phyloP scores from a whole-genome alignment of 2,329 filamentous ascomycete species.

The Sclerotinia spermophila region DNA sequence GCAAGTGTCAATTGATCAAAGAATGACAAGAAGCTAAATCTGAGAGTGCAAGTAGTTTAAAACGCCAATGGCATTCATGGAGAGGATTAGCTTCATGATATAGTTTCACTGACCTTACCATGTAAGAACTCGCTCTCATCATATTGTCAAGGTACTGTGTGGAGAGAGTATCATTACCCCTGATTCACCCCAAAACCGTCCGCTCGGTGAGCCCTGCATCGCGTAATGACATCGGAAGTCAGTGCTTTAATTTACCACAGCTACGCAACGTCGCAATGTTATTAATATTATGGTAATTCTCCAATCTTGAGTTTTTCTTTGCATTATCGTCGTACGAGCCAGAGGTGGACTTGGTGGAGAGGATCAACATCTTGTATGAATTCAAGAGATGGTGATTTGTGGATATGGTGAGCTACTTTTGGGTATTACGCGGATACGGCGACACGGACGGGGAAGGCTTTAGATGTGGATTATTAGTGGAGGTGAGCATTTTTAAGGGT shows the following conservation, averaged over 20 bases:
- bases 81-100: not conserved
- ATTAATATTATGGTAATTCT: not conserved
- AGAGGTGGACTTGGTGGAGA: not conserved
- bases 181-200: slow-evolving; percentile 1
- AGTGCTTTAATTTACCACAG: slow-evolving; percentile 13
- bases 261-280: not conserved
- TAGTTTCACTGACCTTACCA: not conserved
- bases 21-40: not conserved
- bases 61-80: not conserved
- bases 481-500: not conserved
- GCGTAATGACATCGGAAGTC: slow-evolving; percentile 1
- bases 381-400: not conserved
- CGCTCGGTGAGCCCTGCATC: not conserved
- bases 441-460: slow-evolving; percentile 8
- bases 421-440: not conserved
- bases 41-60: not conserved
- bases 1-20: not conserved
- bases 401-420: not conserved
- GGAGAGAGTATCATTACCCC: not conserved
- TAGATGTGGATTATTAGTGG: not conserved
- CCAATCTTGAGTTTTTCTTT: not conserved
- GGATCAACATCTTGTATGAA: not conserved
- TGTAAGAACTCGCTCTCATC: not conserved
- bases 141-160: not conserved
- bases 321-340: not conserved